Evolutionary conservation across 805 yeast genomes (phyloP).

Genomic region (Ogataea nakhonphanomensis): DNA sequence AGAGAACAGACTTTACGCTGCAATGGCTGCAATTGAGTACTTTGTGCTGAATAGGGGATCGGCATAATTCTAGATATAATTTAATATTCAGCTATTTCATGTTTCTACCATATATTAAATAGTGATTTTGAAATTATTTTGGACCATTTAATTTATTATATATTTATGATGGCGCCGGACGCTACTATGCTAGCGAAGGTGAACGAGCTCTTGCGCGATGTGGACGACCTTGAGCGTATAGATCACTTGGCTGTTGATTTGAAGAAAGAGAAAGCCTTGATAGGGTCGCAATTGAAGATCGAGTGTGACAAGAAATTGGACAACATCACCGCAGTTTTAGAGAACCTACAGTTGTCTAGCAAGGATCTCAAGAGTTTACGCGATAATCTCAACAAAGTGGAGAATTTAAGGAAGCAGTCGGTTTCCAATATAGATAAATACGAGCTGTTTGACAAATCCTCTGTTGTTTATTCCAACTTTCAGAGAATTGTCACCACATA

Average conservation of each 20-base stretch:
- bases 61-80: conserved; percentile 2
- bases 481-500: conserved; percentile 64
- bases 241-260: conserved; percentile 51
- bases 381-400: conserved; percentile 31
- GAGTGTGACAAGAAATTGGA: conserved; percentile 52
- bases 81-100: too few relatives aligned
- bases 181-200: conserved; percentile 20
- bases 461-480: conserved; percentile 68
- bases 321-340: conserved; percentile 24
- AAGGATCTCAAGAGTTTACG: conserved; percentile 50
- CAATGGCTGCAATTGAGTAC: conserved; percentile 88
- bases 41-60: conserved; percentile 81
- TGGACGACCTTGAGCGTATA: conserved; percentile 52
- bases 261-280: conserved; percentile 63
- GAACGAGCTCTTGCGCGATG: conserved; percentile 24
- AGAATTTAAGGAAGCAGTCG: conserved; percentile 41
- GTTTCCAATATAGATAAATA: conserved; percentile 61
- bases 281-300: conserved; percentile 71
- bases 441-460: conserved; percentile 62
- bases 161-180: conserved; percentile 16
- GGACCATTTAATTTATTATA: too few relatives aligned
- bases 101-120: background rate
- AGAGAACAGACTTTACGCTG: conserved; percentile 94
- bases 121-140: background rate
- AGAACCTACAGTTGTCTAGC: conserved; percentile 29